A percentile compares a stretch with the other conserved stretches of the same genome.
Conservation (phyloP, 768 basidiomycete species). For the Hysterangium stoloniferum region DNA sequence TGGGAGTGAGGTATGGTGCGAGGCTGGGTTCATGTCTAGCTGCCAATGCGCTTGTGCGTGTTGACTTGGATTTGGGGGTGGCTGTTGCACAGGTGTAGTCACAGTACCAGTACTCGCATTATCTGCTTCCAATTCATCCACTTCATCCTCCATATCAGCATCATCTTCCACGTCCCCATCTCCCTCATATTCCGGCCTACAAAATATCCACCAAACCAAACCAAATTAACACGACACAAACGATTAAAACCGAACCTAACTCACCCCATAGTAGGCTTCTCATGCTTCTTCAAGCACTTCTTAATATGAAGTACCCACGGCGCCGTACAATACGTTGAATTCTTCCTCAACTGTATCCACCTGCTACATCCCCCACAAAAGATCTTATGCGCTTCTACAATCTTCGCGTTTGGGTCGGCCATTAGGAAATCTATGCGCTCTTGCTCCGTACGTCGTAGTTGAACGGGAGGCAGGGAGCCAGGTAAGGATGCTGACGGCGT, state of each 20-base stretch:
- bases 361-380: slow-evolving; percentile 54
- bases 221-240: too few species aligned
- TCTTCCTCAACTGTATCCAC: slow-evolving; percentile 59
- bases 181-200: not conserved
- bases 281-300: slow-evolving; percentile 4
- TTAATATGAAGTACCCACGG: slow-evolving; percentile 9
- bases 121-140: not conserved
- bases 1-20: too few species aligned
- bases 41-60: too few species aligned
- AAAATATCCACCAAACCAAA: too few species aligned
- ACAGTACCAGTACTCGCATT: too few species aligned
- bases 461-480: slow-evolving; percentile 20
- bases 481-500: slow-evolving; percentile 40
- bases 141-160: not conserved
- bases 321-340: slow-evolving; percentile 12
- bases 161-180: slow-evolving; percentile 1
- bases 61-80: too few species aligned
- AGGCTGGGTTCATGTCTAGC: too few species aligned
- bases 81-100: too few species aligned
- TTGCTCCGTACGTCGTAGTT: slow-evolving; percentile 34
- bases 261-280: not conserved
- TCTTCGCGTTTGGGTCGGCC: slow-evolving; percentile 44
- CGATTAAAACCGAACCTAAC: not conserved
- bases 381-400: slow-evolving; percentile 43
- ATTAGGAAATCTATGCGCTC: slow-evolving; percentile 47